Conservation (phyloP, 2,329 filamentous ascomycete species). For the Coniochaeta pulveracea region DNA sequence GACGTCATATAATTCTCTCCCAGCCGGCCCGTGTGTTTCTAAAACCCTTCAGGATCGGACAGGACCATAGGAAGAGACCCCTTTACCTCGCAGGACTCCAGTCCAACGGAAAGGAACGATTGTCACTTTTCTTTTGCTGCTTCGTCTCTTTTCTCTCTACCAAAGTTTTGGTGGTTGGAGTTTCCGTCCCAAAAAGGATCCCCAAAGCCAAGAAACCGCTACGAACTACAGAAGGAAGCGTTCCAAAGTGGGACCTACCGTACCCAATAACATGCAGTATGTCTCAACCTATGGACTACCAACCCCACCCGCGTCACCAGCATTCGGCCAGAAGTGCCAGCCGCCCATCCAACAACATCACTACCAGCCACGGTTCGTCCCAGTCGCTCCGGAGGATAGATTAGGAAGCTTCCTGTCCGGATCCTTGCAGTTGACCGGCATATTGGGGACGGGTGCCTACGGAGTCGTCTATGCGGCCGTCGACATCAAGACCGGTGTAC, state of each 20-base stretch:
- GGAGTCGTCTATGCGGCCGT: slow-evolving; percentile 88
- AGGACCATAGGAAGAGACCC: slow-evolving; percentile 14
- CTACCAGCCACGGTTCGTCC: slow-evolving; percentile 37
- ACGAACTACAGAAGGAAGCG: too few relatives aligned
- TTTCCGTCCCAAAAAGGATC: too few relatives aligned
- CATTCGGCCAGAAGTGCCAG: slow-evolving; percentile 36
- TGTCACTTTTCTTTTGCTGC: slow-evolving; percentile 17
- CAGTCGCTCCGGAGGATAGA: slow-evolving; percentile 67
- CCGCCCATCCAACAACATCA: slow-evolving; percentile 26
- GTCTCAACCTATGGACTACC: slow-evolving; percentile 44
- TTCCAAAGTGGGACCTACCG: too few relatives aligned
- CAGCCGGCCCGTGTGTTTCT: slow-evolving; percentile 8
- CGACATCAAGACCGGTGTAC: slow-evolving; percentile 68
- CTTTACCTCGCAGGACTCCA: slow-evolving; percentile 15
- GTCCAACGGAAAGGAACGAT: slow-evolving; percentile 18
- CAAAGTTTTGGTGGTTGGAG: slow-evolving; percentile 1
- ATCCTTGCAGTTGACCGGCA: slow-evolving; percentile 70
- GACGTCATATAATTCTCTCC: slow-evolving; percentile 25
- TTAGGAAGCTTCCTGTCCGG: slow-evolving; percentile 75
- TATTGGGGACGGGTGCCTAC: slow-evolving; percentile 90
- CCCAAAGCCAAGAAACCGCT: too few relatives aligned
- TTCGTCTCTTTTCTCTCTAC: slow-evolving; percentile 12
- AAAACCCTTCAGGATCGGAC: slow-evolving; percentile 8
- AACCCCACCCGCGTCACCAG: slow-evolving; percentile 45
- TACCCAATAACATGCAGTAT: slow-evolving; percentile 48